Base-by-base conservation (phyloP, 768 basidiomycete genomes). In the Neoboletus magnificus region DNA sequence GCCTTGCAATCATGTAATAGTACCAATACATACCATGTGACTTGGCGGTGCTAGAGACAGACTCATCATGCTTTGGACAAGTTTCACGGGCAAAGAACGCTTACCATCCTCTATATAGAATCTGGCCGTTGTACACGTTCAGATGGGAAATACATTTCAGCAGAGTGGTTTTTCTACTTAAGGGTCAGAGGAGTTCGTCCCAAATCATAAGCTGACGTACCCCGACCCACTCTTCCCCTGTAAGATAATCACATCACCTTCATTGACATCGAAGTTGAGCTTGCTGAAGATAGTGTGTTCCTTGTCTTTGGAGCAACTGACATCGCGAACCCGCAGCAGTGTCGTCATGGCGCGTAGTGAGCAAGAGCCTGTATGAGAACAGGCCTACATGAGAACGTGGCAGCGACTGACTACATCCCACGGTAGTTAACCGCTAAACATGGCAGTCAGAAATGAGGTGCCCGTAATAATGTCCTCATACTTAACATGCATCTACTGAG, bases 141-240 rank as follows among this genome's bases (percentile, higher is more conserved):
- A 95, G 75, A 71, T 94, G 87, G 29, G 91, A 84, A 23, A 95
- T 77, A 63, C 89, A 93, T 70, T 93, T 95, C 43, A 95, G 70
- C 49, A 96, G 72, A 0, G 92, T 93, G 1, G 86, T 84, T 68
- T 88, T 89, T 48, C 77, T 77, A 43, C 44, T 10, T 20, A 27
- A 37, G 22, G 52, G 55, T 58, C n/a, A 68, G 43, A 45, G 46
- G 30, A 16, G 11, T 10, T 9, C 27, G 5, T 39, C 20, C 16
- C 23, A 8, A 37, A 45, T 9, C 23, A 32, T 22, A 36, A 20
- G 32, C 12, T 27, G 46, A 56, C 75, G 47, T 56, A 83, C 82
- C 92, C 93, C 20, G 81, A 81, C 10, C 93, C 93, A 58, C 86
- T 89, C 62, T 81, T 83, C 11, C 92, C 93, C 56, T 84, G 86